These are phyloP conservation scores for Fusarium hostae DNA, from an alignment of 2,329 filamentous ascomycete genomes.

Conservation along the genomic window DNA sequence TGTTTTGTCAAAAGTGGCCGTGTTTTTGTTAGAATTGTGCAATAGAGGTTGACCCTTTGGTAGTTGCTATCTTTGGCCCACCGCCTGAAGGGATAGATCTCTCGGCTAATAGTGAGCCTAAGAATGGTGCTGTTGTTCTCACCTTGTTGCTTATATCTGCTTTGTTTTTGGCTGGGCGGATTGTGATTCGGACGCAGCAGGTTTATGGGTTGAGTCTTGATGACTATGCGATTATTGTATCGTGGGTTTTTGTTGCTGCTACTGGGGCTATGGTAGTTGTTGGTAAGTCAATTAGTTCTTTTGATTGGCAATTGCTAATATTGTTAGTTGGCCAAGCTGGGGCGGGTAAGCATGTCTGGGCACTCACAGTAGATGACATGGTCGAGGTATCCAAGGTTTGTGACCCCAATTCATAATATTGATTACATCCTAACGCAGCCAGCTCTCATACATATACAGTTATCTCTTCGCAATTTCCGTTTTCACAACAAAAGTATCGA, in stretches of 20 bases:
- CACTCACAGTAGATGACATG: conserved; percentile 1
- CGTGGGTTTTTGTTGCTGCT: conserved; percentile 8
- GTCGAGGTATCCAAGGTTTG: conserved; percentile 12
- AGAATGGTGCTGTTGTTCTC: conserved; percentile 14
- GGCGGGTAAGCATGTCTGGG: conserved; percentile 20
- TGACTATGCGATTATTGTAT: conserved; percentile 16
- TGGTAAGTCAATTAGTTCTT: neutral
- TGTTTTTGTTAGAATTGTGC: neutral
- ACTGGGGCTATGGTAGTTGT: conserved; percentile 6
- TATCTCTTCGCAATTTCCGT: conserved; percentile 15
- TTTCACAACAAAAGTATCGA: conserved; percentile 18
- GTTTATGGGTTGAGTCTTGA: conserved; percentile 11
- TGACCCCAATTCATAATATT: fast-evolving
- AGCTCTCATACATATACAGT: conserved; percentile 16
- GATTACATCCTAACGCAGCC: neutral
- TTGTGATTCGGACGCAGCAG: conserved; percentile 8
- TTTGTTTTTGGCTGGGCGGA: neutral
- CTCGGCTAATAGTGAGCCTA: neutral
- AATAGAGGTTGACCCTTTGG: conserved; percentile 15
- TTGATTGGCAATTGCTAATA: neutral
- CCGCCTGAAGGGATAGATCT: conserved; percentile 12
- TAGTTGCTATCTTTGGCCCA: conserved; percentile 5
- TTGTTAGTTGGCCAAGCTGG: conserved; percentile 3
- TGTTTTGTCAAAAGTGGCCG: neutral
- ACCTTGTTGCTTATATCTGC: conserved; percentile 3